Conservation (phyloP, 495 filamentous ascomycete genomes). For the Aspergillus coremiiformis region DNA sequence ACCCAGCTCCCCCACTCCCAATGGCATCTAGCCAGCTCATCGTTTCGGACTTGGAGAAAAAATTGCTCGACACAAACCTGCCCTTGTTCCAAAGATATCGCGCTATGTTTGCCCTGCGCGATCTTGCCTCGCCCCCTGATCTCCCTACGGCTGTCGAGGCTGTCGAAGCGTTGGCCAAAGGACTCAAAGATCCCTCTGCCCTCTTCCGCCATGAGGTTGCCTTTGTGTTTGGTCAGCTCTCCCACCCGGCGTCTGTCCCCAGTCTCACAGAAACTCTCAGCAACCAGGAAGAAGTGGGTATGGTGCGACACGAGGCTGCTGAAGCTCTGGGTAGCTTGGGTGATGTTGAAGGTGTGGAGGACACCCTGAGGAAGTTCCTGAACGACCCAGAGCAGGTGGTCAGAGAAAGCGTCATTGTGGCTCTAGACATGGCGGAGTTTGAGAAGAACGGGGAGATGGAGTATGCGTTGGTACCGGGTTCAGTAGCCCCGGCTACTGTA, state of each 20-base stretch:
- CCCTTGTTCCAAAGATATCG: conserved; percentile 90
- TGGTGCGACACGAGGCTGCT: conserved; percentile 97
- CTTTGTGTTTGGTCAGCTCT: conserved; percentile 95
- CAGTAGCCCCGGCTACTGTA: conserved; percentile 24
- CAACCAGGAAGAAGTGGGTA: conserved; percentile 73
- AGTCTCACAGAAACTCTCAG: conserved; percentile 72
- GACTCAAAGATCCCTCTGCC: conserved; percentile 77
- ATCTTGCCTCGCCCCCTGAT: conserved; percentile 86
- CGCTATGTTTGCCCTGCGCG: conserved; percentile 94
- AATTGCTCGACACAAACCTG: conserved; percentile 66
- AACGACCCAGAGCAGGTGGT: conserved; percentile 90
- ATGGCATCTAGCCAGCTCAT: conserved; percentile 47
- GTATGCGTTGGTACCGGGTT: conserved; percentile 80
- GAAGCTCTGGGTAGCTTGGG: conserved; percentile 96
- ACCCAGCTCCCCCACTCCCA: conserved; percentile 85
- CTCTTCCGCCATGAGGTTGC: conserved; percentile 98
- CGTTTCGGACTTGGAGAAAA: conserved; percentile 67
- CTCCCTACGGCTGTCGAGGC: conserved; percentile 79
- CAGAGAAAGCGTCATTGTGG: conserved; percentile 88
- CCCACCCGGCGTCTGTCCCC: conserved; percentile 92
- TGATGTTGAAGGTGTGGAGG: conserved; percentile 87
- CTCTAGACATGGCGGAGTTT: conserved; percentile 95
- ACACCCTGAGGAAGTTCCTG: conserved; percentile 72
- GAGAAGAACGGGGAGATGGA: conserved; percentile 84
- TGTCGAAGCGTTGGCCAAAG: conserved; percentile 75